Base-by-base conservation (phyloP, 148 eudicot genomes). In the Talinum fruticosum region DNA sequence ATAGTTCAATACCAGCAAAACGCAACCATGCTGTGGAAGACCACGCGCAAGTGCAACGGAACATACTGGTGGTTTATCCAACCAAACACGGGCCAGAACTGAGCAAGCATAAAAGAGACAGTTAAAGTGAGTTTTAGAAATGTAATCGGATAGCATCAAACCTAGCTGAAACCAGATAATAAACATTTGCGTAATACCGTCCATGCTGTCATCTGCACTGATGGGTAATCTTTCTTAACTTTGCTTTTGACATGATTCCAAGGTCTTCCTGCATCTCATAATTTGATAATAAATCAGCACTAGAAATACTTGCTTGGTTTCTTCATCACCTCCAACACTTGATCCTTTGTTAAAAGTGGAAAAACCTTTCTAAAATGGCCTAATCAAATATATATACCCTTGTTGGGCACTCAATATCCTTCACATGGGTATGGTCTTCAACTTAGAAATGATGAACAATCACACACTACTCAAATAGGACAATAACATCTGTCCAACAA, bases 41-140 rank as follows among this genome's bases (percentile, higher is more conserved):
- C 75, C 76, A 93, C 97, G 47, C 98, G 97, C 75, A 96, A 80
- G 77, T 96, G 97, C 86, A 96, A 76, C 1, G 99, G 99, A 65
- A 96, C 89, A 68, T 90, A 89, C 83, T 88, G 94, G 86, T 96
- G 90, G 79, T 96, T 96, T 77, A 96, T 84, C 96, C 97, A 96
- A 61, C 97, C 94, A 64, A 96, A 81, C 30, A 90, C 90, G 6
- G 99, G 97, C 97, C 99, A 91, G 80, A 96, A 91, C 99, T 96
- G 92, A 76, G 73, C 33, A 37, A 78, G 10, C 33, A 69, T 68
- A 29, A 29, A 68, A 44, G 15, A 73, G 44, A n/a, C 37, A 10
- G 33, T 70, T 53, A 37, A 69, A 26, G 32, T 24, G 32, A 61
- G 14, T 24, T 10, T 29, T 68, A 3, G 28, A 16, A 45, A 49